phyloP scores from a whole-genome alignment of 176 grass and related monocot genomes.

The Eremochloa ophiuroides region DNA sequence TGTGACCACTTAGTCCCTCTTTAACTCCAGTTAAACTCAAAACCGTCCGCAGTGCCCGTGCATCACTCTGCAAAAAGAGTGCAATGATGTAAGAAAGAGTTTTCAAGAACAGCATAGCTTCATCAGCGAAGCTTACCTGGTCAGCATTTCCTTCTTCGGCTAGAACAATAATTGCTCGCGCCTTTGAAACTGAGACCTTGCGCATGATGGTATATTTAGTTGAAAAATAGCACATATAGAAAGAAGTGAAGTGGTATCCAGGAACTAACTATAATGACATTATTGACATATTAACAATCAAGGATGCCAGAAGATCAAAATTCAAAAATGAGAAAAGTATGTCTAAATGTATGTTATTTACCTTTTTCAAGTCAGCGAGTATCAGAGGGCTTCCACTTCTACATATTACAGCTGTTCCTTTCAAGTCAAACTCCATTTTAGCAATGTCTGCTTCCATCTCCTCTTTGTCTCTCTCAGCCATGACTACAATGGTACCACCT shows the following conservation, averaged over 20 bases:
- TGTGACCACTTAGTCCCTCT: slow-evolving; percentile 81
- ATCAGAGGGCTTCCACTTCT: slow-evolving; percentile 81
- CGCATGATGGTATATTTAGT: slow-evolving; percentile 26
- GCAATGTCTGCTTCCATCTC: slow-evolving; percentile 85
- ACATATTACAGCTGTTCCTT: slow-evolving; percentile 80
- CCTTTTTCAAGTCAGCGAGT: slow-evolving; percentile 81
- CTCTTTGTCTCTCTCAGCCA: slow-evolving; percentile 81
- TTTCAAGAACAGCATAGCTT: slow-evolving; percentile 8
- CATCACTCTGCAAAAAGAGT: slow-evolving; percentile 57
- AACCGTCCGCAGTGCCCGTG: slow-evolving; percentile 68
- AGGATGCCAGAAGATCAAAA: neutral
- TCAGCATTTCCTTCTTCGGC: slow-evolving; percentile 88
- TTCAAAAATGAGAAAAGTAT: slow-evolving; percentile 1
- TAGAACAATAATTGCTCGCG: slow-evolving; percentile 69
- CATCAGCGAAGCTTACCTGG: slow-evolving; percentile 37
- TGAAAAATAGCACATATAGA: neutral
- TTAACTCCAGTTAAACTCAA: slow-evolving; percentile 80
- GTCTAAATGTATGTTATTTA: slow-evolving; percentile 9
- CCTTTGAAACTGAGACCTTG: slow-evolving; percentile 82
- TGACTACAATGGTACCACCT: slow-evolving; percentile 69
- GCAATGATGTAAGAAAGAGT: neutral
- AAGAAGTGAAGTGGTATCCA: neutral
- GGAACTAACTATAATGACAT: slow-evolving; percentile 18
- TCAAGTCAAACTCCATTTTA: slow-evolving; percentile 86
- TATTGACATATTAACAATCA: slow-evolving; percentile 10